Evolutionary conservation across 164 flowering plant genomes (phyloP).

Genomic region (Vitis vinifera): ASM3070453v1 NC_081810.1:21934501-21935000

Average conservation of each 20-base stretch:
- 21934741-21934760: constrained; percentile 98
- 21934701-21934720: constrained; percentile 94
- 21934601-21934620: too few relatives aligned
- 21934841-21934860: constrained; percentile 1
- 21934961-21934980: constrained; percentile 82
- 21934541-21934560: too few relatives aligned
- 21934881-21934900: constrained; percentile 83
- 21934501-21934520: too few relatives aligned
- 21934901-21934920: constrained; percentile 94
- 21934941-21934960: constrained; percentile 91
- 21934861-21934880: not conserved
- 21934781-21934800: constrained; percentile 97
- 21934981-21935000: constrained; percentile 77
- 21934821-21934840: constrained; percentile 6
- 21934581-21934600: too few relatives aligned
- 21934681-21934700: constrained; percentile 86
- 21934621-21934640: too few relatives aligned
- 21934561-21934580: too few relatives aligned
- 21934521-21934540: too few relatives aligned
- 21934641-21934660: too few relatives aligned
- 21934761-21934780: constrained; percentile 81
- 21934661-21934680: not conserved
- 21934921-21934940: constrained; percentile 94
- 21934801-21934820: constrained; percentile 19
- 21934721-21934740: constrained; percentile 86